Evolutionary conservation across 352 stramenopile genomes (phyloP).

Genomic region (Aphanomyces stellatus): DNA sequence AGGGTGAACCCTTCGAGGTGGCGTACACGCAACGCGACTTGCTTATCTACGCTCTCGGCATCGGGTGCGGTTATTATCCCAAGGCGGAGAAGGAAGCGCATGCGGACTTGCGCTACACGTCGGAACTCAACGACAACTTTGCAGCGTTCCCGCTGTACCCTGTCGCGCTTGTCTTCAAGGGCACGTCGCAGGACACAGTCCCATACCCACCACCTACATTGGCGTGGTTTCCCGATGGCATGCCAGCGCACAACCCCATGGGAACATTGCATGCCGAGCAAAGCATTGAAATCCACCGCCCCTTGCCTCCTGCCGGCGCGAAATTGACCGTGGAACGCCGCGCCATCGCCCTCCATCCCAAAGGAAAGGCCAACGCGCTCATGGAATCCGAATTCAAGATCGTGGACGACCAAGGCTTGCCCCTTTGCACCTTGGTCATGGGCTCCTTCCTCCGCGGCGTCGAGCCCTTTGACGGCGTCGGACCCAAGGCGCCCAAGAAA

Average conservation of each 20-base stretch:
- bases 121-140: slow-evolving; percentile 82
- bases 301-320: slow-evolving; percentile 49
- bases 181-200: slow-evolving; percentile 77
- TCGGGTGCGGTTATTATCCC: slow-evolving; percentile 44
- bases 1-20: slow-evolving; percentile 34
- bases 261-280: slow-evolving; percentile 84
- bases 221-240: slow-evolving; percentile 44
- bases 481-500: slow-evolving; percentile 49
- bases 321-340: slow-evolving; percentile 47
- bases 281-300: slow-evolving; percentile 68
- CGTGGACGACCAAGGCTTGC: slow-evolving; percentile 43
- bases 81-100: neutral
- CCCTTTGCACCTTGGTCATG: slow-evolving; percentile 57
- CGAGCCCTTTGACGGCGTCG: slow-evolving; percentile 53
- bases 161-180: slow-evolving; percentile 82
- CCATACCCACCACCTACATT: slow-evolving; percentile 74
- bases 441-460: slow-evolving; percentile 77
- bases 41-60: slow-evolving; percentile 81
- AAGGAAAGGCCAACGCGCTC: slow-evolving; percentile 62
- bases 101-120: slow-evolving; percentile 68
- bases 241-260: slow-evolving; percentile 66
- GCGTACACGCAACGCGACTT: slow-evolving; percentile 87
- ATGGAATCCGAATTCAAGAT: slow-evolving; percentile 82
- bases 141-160: slow-evolving; percentile 84
- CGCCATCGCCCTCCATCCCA: slow-evolving; percentile 77